A percentile compares a stretch with the other conserved stretches of the same genome.
These are phyloP conservation scores for Dioszegia aurantiaca DNA, from an alignment of 768 basidiomycete genomes.

Conservation along the genomic window DNA sequence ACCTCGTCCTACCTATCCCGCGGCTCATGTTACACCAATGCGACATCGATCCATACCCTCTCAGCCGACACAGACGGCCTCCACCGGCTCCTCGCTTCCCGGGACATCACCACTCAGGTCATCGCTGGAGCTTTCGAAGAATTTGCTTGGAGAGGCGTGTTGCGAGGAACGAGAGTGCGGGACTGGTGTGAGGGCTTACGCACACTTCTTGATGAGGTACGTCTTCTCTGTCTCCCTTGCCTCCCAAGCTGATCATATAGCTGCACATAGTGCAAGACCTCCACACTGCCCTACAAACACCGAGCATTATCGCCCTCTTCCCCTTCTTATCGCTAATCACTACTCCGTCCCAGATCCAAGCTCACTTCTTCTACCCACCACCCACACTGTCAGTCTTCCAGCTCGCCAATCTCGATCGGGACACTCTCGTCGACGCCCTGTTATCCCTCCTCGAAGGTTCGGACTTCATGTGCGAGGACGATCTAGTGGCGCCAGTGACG, in stretches of 20 bases:
- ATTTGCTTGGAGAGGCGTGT: conserved; percentile 20
- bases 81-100: conserved; percentile 2
- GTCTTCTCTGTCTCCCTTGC: neutral
- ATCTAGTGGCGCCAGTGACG: conserved; percentile 15
- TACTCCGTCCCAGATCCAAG: neutral
- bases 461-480: conserved; percentile 6
- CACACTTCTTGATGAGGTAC: conserved; percentile 21
- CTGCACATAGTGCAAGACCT: conserved; percentile 2
- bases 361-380: conserved; percentile 13
- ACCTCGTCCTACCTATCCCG: conserved; percentile 1
- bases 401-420: conserved; percentile 16
- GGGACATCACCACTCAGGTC: conserved; percentile 2
- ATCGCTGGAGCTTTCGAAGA: conserved; percentile 26
- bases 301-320: conserved; percentile 10
- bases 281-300: conserved; percentile 13
- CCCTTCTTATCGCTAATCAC: conserved; percentile 15
- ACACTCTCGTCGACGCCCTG: conserved; percentile 27
- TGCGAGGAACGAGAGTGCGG: conserved; percentile 19
- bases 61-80: conserved; percentile 7
- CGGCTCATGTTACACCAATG: neutral
- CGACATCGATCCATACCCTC: conserved; percentile 1
- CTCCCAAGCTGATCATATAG: conserved; percentile 14
- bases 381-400: neutral
- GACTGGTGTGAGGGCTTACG: conserved; percentile 31
- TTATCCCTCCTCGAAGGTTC: conserved; percentile 4